phyloP scores from a whole-genome alignment of 495 filamentous ascomycete genomes.

The Talaromyces proteolyticus region DNA sequence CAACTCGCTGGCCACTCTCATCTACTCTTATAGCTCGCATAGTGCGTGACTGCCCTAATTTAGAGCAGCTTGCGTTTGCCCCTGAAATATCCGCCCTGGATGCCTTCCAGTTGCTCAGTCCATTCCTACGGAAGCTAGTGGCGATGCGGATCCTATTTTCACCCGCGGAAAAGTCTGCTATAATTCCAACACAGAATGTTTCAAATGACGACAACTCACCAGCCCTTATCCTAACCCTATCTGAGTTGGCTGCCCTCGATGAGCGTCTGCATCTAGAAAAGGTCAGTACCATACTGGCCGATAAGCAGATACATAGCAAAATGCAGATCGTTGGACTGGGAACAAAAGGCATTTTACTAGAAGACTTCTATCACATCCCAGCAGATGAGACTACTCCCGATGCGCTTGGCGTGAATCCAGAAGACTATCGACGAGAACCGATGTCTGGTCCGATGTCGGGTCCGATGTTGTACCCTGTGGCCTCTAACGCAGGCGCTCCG shows the following conservation, averaged over 20 bases:
- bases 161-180: conserved; percentile 6
- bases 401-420: background rate
- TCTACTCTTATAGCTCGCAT: conserved; percentile 41
- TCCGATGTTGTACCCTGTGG: too few relatives aligned
- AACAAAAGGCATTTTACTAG: conserved; percentile 32
- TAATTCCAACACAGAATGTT: background rate
- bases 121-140: conserved; percentile 40
- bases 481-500: too few relatives aligned
- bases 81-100: conserved; percentile 38
- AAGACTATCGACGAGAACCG: background rate
- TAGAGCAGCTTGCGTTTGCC: conserved; percentile 52
- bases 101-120: conserved; percentile 34
- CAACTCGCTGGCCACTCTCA: conserved; percentile 50
- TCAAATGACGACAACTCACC: background rate
- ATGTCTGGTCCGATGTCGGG: background rate
- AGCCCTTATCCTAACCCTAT: background rate
- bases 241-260: conserved; percentile 31
- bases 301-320: conserved; percentile 26
- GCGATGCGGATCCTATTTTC: conserved; percentile 39
- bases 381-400: background rate
- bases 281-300: conserved; percentile 25
- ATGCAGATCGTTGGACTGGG: conserved; percentile 34
- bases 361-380: conserved; percentile 27
- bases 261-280: conserved; percentile 26
- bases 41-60: conserved; percentile 47